Evolutionary conservation across 116 monocot genomes (phyloP).

Genomic region (Dioscorea cayenensis): DNA sequence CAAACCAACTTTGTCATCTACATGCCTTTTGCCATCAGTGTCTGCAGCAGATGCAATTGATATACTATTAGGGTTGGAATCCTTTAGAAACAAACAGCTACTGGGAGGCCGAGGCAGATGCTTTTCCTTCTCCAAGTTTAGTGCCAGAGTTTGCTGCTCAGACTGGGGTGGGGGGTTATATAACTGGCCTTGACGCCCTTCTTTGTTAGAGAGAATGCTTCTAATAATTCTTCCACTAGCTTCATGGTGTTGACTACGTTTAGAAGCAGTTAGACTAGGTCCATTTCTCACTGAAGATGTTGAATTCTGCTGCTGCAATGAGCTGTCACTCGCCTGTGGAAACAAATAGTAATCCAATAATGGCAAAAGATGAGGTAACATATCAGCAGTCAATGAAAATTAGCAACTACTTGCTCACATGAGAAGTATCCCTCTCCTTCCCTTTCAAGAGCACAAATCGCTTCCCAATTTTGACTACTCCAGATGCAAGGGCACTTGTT

Average conservation of each 20-base stretch:
- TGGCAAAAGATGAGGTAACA: not conserved
- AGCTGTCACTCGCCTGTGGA: conserved; percentile 12
- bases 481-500: conserved; percentile 19
- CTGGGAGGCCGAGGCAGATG: conserved; percentile 36
- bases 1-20: conserved; percentile 32
- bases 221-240: conserved; percentile 60
- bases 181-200: conserved; percentile 27
- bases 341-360: conserved; percentile 5
- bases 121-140: conserved; percentile 37
- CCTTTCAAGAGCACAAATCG: conserved; percentile 57
- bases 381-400: not conserved
- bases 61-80: conserved; percentile 15
- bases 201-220: conserved; percentile 71
- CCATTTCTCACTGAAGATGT: conserved; percentile 26
- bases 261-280: conserved; percentile 13
- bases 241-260: conserved; percentile 38
- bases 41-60: conserved; percentile 10
- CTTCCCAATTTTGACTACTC: conserved; percentile 48
- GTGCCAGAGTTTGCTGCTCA: conserved; percentile 16
- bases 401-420: conserved; percentile 23
- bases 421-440: conserved; percentile 57
- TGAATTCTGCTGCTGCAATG: conserved; percentile 29
- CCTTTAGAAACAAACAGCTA: conserved; percentile 21
- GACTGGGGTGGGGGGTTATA: not conserved
- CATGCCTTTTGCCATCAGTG: conserved; percentile 25